Evolutionary conservation across 2,329 filamentous ascomycete species (phyloP), one percentile per base, ranked within the genome.

Genomic region (Fusarium caatingaense): DNA sequence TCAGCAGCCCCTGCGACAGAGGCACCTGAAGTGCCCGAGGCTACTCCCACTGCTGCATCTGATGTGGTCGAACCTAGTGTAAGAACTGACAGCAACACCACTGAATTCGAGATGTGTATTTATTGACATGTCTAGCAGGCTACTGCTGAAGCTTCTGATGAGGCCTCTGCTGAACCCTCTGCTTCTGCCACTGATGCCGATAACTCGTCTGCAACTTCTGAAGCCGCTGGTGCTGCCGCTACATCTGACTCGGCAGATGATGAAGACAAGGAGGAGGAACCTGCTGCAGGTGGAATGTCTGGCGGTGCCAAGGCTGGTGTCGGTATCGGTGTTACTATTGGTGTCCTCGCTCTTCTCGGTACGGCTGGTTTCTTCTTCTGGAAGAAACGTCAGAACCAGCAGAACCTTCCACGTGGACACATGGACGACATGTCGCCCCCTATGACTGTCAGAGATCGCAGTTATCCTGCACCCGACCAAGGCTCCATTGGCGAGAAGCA

Each of bases 391-490:
- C 68, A 65, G 65, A 65, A 59, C 30, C 66, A 84, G 60, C 76
- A 72, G 18, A 74, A 75, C 46, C 77, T 75, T 55, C 72, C 68
- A 21, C 67, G 72, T 15, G 64, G 73, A 59, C 77, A 74, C 41
- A 77, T 83, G 66, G 78, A 85, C 45, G 78, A 85, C 42, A 87
- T 88, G 61, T 87, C 85, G 1, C 81, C 84, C 21, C 86, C 87
- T 4, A 81, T 88, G 74, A 81, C 83, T 6, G 83, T 80, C 18
- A 80, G 82, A 7, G 84, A 83, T 16, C 80, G 74, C 21, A 71
- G 74, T 21, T 83, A 81, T 58, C 78, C 79, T 32, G 75, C 70
- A 10, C 74, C 78, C 21, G 80, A 80, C 28, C 75, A 79, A 62
- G 73, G 74, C 54, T 78, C 78, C n/a, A 77, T 78, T 46, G 75